phyloP scores from a whole-genome alignment of 768 basidiomycete genomes.

The Suillus lakei region DNA sequence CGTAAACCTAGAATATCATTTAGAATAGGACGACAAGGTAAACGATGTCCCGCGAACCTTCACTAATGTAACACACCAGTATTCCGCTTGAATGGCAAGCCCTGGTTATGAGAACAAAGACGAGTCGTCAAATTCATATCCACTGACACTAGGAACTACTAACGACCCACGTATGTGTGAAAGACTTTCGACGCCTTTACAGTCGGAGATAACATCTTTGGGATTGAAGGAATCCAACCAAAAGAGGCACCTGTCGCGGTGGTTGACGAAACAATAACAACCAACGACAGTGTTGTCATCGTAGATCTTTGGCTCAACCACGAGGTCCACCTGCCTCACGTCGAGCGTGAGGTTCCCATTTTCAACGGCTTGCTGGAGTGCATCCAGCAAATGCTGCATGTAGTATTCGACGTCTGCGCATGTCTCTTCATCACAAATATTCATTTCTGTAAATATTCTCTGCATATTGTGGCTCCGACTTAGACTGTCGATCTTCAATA shows the following conservation, averaged over 20 bases:
- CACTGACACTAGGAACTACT: no score
- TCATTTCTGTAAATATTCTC: constrained; percentile 53
- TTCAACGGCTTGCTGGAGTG: constrained; percentile 3
- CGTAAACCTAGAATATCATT: neutral
- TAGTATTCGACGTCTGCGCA: constrained; percentile 36
- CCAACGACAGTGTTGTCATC: constrained; percentile 5
- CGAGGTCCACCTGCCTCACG: neutral
- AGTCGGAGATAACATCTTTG: no score
- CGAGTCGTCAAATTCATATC: neutral
- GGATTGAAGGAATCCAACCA: constrained; percentile 25
- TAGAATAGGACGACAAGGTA: neutral
- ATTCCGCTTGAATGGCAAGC: constrained; percentile 38
- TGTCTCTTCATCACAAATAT: constrained; percentile 43
- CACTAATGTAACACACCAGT: constrained; percentile 35
- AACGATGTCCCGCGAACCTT: neutral
- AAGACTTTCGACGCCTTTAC: no score
- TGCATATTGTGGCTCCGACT: constrained; percentile 16
- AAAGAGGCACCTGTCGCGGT: constrained; percentile 45
- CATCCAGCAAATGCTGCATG: constrained; percentile 10
- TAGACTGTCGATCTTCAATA: no score
- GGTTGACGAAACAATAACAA: constrained; percentile 52
- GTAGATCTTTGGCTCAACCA: neutral
- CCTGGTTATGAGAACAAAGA: constrained; percentile 21
- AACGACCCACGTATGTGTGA: no score
- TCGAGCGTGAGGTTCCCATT: neutral